Evolutionary conservation across 2,329 filamentous ascomycete species (phyloP), one percentile per base, ranked within the genome.

Genomic region (Sclerotinia borealis): DNA sequence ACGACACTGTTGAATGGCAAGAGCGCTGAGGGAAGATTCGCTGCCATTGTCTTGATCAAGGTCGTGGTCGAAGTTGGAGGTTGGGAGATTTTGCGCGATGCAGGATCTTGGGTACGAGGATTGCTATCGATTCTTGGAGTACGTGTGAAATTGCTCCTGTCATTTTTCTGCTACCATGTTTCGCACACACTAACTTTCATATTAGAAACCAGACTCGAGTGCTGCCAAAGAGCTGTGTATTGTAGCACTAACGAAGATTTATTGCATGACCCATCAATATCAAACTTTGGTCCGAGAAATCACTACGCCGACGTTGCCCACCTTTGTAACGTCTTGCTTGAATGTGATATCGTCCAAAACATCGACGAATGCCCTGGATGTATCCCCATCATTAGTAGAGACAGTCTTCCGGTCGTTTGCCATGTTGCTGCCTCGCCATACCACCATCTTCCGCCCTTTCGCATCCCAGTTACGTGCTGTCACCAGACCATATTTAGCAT

Each of bases 201-300:
- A 10, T 15, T 69, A 92, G 85, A 96, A 92, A 82, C 86, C 88
- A 11, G 92, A 96, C 71, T 86, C 91, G 3, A 75, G 83, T 8
- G 84, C 88, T 4, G 87, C 87, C 39, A 96, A 95, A 73, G 89
- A 89, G 73, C 76, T 97, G 64, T 85, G 85, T 68, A 80, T 96
- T 56, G 83, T 95, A 66, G 85, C 90, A 17, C 79, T 97, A 66
- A 90, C 90, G 25, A 88, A 90, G 72, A 92, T 97, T 69, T 97
- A 95, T 77, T 83, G 86, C 69, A 83, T 95, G 41, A 89, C 93
- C 47, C 90, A 92, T 72, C 85, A 88, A 43, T 92, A 92, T 72
- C 91, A 89, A 65, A 95, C 91, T 10, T 80, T 97, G 60, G 81
- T 93, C 50, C 84, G 93, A 70, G 93, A 97, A 74, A 91, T 97